Percentiles rank a stretch among this genome's conserved stretches.
These are phyloP conservation scores for Circinella umbellata DNA, from an alignment of 371 early-diverging fungal species.

Conservation along the genomic window DNA sequence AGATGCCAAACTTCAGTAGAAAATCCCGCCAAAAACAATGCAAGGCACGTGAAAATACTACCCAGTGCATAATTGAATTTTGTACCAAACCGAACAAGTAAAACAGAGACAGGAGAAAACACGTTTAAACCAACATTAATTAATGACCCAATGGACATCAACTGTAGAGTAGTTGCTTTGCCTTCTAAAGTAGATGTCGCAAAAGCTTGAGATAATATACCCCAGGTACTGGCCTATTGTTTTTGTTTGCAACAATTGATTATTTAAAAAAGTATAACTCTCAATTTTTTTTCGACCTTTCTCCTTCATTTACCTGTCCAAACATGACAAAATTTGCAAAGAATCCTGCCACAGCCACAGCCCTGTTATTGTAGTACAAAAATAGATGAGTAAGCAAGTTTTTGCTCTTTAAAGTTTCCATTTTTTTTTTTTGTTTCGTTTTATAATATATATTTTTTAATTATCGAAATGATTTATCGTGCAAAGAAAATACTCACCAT, in stretches of 20 bases:
- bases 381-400: background rate
- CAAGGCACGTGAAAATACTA: constrained; percentile 46
- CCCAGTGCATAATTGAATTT: constrained; percentile 42
- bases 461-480: background rate
- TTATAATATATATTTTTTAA: background rate
- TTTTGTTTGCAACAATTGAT: too few species aligned
- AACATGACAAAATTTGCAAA: constrained; percentile 44
- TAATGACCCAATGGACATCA: constrained; percentile 56
- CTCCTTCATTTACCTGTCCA: constrained; percentile 11
- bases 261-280: background rate
- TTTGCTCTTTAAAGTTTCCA: too few species aligned
- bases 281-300: too few species aligned
- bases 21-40: constrained; percentile 55
- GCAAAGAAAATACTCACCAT: background rate
- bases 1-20: constrained; percentile 59
- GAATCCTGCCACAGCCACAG: constrained; percentile 40
- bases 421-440: background rate
- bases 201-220: constrained; percentile 44
- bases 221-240: constrained; percentile 37
- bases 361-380: constrained; percentile 21
- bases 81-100: constrained; percentile 46
- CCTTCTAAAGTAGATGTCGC: constrained; percentile 36
- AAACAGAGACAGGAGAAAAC: constrained; percentile 46
- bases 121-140: constrained; percentile 48
- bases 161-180: constrained; percentile 39